Percentiles rank a stretch among this genome's conserved stretches.
Conservation (phyloP, 2,329 filamentous ascomycete species). For the Fusarium sp. region DNA sequence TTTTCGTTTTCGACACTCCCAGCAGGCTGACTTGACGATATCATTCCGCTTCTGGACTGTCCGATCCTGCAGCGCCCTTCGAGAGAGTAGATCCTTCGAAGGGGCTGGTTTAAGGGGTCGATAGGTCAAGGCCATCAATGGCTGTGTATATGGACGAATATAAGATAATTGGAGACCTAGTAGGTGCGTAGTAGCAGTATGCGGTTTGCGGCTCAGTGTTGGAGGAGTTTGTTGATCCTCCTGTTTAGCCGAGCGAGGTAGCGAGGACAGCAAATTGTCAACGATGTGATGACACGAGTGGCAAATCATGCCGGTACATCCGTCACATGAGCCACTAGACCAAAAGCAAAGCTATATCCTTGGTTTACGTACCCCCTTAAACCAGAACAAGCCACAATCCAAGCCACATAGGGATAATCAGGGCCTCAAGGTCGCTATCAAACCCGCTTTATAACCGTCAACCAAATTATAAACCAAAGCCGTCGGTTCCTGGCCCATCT, state of each 20-base stretch:
- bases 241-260: neutral
- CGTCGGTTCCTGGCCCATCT: too few relatives aligned
- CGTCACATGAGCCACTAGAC: too few relatives aligned
- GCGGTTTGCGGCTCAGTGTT: neutral
- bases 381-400: too few relatives aligned
- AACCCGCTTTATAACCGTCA: too few relatives aligned
- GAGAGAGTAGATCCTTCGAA: neutral
- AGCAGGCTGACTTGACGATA: slow-evolving; percentile 14
- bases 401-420: too few relatives aligned
- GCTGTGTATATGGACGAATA: neutral
- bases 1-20: slow-evolving; percentile 12
- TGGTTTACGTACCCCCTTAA: too few relatives aligned
- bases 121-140: slow-evolving; percentile 4
- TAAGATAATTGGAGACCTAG: neutral
- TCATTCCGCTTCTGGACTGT: neutral
- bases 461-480: too few relatives aligned
- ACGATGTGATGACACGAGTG: neutral
- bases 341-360: too few relatives aligned
- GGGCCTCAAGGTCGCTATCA: too few relatives aligned
- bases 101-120: slow-evolving; percentile 10
- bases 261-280: neutral
- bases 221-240: neutral
- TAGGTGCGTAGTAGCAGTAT: neutral
- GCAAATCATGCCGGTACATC: neutral
- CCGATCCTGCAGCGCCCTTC: neutral